Conservation (phyloP, 2,329 filamentous ascomycete species). For the Cordyceps cicadae region DNA sequence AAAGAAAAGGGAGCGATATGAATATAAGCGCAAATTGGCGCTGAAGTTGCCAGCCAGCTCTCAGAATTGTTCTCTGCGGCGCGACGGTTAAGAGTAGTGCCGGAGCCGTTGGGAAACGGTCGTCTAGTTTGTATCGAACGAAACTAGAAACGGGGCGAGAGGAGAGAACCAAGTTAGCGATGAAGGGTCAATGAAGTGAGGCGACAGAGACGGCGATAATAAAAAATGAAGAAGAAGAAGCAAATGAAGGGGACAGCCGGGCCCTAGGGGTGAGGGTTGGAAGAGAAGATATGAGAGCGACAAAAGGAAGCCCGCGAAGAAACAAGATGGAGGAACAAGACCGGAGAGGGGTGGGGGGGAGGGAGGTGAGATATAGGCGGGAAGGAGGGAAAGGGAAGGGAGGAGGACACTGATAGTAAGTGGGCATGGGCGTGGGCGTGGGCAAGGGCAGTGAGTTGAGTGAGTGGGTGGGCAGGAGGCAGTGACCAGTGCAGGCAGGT, state of each 20-base stretch:
- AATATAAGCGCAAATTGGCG: neutral
- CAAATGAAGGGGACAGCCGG: conserved; percentile 23
- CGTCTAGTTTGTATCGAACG: conserved; percentile 10
- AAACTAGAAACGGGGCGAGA: conserved; percentile 14
- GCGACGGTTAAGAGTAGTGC: neutral
- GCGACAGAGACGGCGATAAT: conserved; percentile 12
- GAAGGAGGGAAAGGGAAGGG: conserved; percentile 15
- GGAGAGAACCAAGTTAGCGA: conserved; percentile 16
- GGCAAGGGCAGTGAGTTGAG: neutral
- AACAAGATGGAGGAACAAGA: conserved; percentile 14
- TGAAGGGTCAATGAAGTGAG: conserved; percentile 12
- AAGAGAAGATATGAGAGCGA: conserved; percentile 11
- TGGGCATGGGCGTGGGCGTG: neutral
- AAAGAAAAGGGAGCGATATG: neutral
- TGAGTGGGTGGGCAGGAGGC: too few relatives aligned
- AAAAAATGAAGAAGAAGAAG: conserved; percentile 19
- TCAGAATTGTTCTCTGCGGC: neutral
- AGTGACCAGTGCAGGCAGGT: neutral
- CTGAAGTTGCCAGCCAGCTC: neutral
- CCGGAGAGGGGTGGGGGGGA: conserved; percentile 16
- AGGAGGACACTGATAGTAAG: conserved; percentile 1
- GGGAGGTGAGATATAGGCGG: conserved; percentile 18
- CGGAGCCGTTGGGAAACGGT: neutral
- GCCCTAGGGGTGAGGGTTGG: conserved; percentile 14
- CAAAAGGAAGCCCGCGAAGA: conserved; percentile 12